Evolutionary conservation across 2,329 filamentous ascomycete species (phyloP), one percentile per base, ranked within the genome.

Genomic region (Fusarium vanettenii): DNA sequence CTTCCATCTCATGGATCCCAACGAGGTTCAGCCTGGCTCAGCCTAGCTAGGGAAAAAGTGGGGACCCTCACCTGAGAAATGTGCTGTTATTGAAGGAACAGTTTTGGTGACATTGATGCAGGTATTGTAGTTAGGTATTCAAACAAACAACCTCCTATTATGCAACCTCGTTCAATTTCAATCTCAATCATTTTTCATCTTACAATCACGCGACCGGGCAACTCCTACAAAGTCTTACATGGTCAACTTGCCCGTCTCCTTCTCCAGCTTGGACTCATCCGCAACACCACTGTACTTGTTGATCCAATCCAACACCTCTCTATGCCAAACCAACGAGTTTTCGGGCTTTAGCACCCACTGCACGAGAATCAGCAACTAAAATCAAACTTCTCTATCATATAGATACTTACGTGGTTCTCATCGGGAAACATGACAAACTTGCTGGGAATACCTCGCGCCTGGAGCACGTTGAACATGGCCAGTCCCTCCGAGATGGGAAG

Each of bases 311-410:
- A 98, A 80, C 18, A 98, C 95, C 67, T 95, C 93, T 66, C 89
- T 89, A 79, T 98, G 95, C 97, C 97, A 98, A 22, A 97, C 88
- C 20, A 98, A 85, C 5, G 92, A 93, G 82, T 98, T 98, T 84
- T 98, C 96, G 0, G 93, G 94, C 81, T 98, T 97, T 64, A 98
- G 80, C 5, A 98, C 95, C 94, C 94, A 92, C 89, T 91, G 60
- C 31, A 48, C n/a, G n/a, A 7, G 25, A 6, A 56, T 78, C 29
- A 66, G 64, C 14, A 52, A 56, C 20, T 13, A 39, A 25, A 35
- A 6, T 11, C 25, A 25, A 20, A 27, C 72, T 20, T 13, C 25
- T 29, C 7, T 5, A 16, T 14, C 10, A 11, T 27, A 4, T 33
- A 2, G 3, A 25, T 13, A 79, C 83, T 83, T 78, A 85, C 83